Percentiles rank a stretch among this genome's conserved stretches.
These are phyloP conservation scores for Coffea canephora DNA, from an alignment of 257 asterid species.

Conservation along the genomic window DNA sequence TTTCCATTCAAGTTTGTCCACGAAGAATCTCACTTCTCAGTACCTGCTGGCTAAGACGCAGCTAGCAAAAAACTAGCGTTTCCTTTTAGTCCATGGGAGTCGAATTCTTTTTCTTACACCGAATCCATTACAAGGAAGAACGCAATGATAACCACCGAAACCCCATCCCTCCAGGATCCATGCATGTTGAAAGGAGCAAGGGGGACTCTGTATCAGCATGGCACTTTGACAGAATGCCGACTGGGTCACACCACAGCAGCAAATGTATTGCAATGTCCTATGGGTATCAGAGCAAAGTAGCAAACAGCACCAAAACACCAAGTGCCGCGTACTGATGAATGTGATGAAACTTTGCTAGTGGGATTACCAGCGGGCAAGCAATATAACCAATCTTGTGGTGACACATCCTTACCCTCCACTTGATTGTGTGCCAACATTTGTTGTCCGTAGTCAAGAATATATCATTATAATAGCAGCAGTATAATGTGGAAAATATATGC, in stretches of 20 bases:
- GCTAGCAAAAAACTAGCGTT: too few species aligned
- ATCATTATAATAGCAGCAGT: background rate
- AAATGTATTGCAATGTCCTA: background rate
- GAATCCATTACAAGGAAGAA: background rate
- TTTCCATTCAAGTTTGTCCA: background rate
- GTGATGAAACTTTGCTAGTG: background rate
- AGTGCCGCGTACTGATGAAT: constrained; percentile 1
- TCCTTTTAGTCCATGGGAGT: background rate
- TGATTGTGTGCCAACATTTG: background rate
- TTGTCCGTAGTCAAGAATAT: background rate
- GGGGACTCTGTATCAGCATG: background rate
- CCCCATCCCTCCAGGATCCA: background rate
- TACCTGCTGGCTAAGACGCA: too few species aligned
- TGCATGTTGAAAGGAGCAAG: background rate
- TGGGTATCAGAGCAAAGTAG: background rate
- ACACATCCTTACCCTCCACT: background rate
- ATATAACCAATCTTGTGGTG: background rate
- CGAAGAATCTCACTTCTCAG: too few species aligned
- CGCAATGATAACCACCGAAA: background rate
- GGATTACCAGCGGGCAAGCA: constrained; percentile 1
- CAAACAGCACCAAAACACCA: background rate
- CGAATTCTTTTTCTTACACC: background rate
- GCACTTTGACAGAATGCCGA: background rate
- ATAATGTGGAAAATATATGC: background rate
- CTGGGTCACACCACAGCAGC: background rate